Percentiles rank a stretch among this genome's conserved stretches.
Evolutionary conservation across 2,329 filamentous ascomycete genomes (phyloP).

Genomic region (Trichoderma endophyticum): DNA sequence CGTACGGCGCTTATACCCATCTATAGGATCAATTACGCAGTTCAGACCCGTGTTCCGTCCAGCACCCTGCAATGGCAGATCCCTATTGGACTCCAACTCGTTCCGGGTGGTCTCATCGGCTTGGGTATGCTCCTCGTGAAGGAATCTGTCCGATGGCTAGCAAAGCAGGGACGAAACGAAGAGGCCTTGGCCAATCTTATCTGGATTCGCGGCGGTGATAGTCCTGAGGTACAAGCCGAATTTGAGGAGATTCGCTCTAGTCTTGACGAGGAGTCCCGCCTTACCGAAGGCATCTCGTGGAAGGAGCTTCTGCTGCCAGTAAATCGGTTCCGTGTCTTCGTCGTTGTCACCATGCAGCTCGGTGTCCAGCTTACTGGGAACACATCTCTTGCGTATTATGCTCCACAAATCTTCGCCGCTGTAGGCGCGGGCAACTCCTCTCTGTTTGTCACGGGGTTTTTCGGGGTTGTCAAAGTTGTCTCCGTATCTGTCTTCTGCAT

Average conservation of each 20-base stretch:
- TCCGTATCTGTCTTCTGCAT: slow-evolving; percentile 40
- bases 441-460: slow-evolving; percentile 41
- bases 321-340: background rate
- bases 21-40: background rate
- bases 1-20: background rate
- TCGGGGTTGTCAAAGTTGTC: slow-evolving; percentile 38
- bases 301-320: background rate
- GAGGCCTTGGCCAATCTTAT: slow-evolving; percentile 28
- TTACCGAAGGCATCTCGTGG: too few relatives aligned
- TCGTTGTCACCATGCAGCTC: background rate
- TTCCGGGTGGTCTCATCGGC: slow-evolving; percentile 54
- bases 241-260: too few relatives aligned
- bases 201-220: background rate
- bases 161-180: slow-evolving; percentile 56
- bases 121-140: slow-evolving; percentile 55
- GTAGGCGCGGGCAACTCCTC: slow-evolving; percentile 35
- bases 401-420: slow-evolving; percentile 36
- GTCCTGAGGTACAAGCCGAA: background rate
- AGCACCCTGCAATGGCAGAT: slow-evolving; percentile 44
- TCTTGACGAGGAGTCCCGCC: too few relatives aligned
- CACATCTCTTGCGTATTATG: slow-evolving; percentile 28
- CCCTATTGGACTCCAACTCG: slow-evolving; percentile 54
- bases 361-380: background rate
- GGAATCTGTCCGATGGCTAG: slow-evolving; percentile 60
- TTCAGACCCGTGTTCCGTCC: background rate